phyloP scores from a whole-genome alignment of 1,284 basidiomycete genomes.

The Rhodotorula mucilaginosa region DNA sequence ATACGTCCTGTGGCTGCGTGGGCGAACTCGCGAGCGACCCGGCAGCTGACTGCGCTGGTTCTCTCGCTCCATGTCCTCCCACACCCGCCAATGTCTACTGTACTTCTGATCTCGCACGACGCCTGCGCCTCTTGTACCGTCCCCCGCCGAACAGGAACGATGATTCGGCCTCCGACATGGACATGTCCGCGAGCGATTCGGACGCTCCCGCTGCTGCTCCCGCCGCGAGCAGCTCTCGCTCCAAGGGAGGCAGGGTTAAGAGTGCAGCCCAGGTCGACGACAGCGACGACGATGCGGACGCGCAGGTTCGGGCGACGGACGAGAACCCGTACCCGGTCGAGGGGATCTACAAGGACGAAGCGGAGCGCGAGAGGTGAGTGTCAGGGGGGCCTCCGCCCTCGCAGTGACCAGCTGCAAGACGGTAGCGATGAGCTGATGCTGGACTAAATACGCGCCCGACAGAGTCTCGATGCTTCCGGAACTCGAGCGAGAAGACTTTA shows the following conservation, averaged over 20 bases:
- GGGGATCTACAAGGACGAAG: slow-evolving; percentile 80
- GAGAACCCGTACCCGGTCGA: slow-evolving; percentile 69
- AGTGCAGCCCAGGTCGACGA: slow-evolving; percentile 14
- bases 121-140: slow-evolving; percentile 1
- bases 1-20: too few relatives aligned
- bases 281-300: slow-evolving; percentile 28
- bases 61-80: neutral
- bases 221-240: slow-evolving; percentile 2
- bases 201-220: slow-evolving; percentile 29
- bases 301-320: slow-evolving; percentile 6
- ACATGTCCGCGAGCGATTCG: slow-evolving; percentile 44
- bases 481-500: slow-evolving; percentile 79
- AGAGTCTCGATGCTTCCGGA: slow-evolving; percentile 79
- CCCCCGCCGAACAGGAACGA: slow-evolving; percentile 19
- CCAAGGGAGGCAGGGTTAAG: slow-evolving; percentile 9
- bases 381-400: too few relatives aligned
- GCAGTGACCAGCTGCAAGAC: slow-evolving; percentile 10
- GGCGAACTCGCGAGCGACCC: too few relatives aligned
- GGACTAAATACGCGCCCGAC: neutral
- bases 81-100: too few relatives aligned
- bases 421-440: slow-evolving; percentile 41
- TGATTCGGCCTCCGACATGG: slow-evolving; percentile 43
- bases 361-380: slow-evolving; percentile 53
- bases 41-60: too few relatives aligned
- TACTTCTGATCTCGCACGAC: neutral